phyloP scores from a whole-genome alignment of 192 early-diverging fungal genomes.

The Backusella tarrabulga region DNA sequence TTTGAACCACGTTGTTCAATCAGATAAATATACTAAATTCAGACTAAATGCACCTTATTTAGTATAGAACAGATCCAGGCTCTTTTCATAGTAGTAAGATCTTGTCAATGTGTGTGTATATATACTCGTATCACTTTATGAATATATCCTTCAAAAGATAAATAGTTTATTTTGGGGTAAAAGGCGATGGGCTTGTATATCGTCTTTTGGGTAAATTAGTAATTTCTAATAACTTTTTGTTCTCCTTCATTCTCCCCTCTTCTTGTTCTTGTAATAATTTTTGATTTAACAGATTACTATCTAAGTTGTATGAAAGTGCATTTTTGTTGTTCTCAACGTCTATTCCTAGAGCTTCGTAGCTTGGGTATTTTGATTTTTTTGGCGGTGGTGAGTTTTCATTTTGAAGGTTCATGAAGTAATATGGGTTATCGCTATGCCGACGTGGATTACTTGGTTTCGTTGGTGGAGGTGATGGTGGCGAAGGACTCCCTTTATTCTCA shows the following conservation, averaged over 20 bases:
- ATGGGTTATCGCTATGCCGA: constrained; percentile 1
- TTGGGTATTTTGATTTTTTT: not conserved
- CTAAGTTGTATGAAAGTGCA: not conserved
- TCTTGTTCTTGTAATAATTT: not conserved
- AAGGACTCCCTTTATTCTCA: not conserved
- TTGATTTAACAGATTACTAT: not conserved
- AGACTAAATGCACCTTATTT: not conserved
- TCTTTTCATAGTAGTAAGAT: too few relatives aligned
- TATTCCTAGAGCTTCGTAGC: not conserved
- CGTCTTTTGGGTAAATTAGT: not conserved
- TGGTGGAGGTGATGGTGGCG: not conserved
- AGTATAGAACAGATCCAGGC: not conserved
- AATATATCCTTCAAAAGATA: not conserved
- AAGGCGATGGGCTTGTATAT: not conserved
- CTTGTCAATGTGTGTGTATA: too few relatives aligned
- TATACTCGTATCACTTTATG: too few relatives aligned
- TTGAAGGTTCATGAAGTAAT: not conserved
- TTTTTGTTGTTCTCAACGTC: not conserved
- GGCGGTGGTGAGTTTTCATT: not conserved
- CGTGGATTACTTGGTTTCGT: constrained; percentile 3
- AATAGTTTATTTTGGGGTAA: not conserved
- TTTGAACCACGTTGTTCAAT: not conserved
- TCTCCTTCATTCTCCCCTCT: not conserved
- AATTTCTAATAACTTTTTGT: not conserved
- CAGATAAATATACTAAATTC: not conserved